phyloP scores from a whole-genome alignment of 306 rosid genomes.

The Glycine tomentella region DNA sequence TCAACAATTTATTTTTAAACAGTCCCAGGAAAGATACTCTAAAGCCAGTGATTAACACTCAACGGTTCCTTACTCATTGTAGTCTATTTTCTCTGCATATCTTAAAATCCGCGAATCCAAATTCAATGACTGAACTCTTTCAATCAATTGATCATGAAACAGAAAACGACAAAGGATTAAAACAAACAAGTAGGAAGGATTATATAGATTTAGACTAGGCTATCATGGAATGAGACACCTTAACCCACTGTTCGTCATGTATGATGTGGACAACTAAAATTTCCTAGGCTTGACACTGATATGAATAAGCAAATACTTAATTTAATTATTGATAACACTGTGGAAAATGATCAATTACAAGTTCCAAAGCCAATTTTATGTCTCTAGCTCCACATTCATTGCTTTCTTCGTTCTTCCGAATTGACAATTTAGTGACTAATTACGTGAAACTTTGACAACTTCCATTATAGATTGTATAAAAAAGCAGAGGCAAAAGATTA shows the following conservation, averaged over 20 bases:
- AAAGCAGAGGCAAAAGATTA: too few species aligned
- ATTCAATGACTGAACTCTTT: slow-evolving; percentile 31
- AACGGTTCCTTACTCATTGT: slow-evolving; percentile 13
- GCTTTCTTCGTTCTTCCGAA: slow-evolving; percentile 26
- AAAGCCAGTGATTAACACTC: slow-evolving; percentile 30
- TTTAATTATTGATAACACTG: slow-evolving; percentile 25
- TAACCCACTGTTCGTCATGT: slow-evolving; percentile 36
- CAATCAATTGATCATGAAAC: slow-evolving; percentile 38
- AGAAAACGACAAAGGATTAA: slow-evolving; percentile 35
- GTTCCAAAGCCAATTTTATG: slow-evolving; percentile 38
- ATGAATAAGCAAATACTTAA: slow-evolving; percentile 14
- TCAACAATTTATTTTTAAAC: background rate
- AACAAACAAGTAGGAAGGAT: slow-evolving; percentile 38
- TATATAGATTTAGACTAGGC: slow-evolving; percentile 37
- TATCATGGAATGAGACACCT: slow-evolving; percentile 40
- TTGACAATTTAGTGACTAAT: slow-evolving; percentile 2
- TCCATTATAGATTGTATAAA: background rate
- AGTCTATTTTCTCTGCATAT: slow-evolving; percentile 10
- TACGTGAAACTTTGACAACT: background rate
- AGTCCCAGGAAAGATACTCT: background rate
- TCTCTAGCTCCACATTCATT: slow-evolving; percentile 22
- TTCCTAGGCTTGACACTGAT: slow-evolving; percentile 17
- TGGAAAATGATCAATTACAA: slow-evolving; percentile 23
- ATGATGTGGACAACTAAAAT: slow-evolving; percentile 34
- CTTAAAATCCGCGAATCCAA: slow-evolving; percentile 17